Percentiles rank a stretch among this genome's conserved stretches.
Evolutionary conservation across 768 basidiomycete species (phyloP).

Genomic region (Lactarius vividus): DNA sequence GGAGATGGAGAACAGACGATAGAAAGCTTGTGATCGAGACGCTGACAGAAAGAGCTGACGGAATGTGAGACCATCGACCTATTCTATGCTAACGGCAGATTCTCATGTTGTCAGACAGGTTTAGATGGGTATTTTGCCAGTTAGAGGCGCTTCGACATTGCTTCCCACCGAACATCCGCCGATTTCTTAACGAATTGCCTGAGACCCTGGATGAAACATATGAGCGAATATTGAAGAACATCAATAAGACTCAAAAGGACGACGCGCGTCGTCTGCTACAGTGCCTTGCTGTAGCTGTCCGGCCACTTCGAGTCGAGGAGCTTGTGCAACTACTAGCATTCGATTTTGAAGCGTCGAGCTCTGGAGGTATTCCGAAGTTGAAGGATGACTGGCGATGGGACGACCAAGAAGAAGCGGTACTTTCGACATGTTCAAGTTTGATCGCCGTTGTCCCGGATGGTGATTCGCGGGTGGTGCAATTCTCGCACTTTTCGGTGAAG

Average conservation of each 20-base stretch:
- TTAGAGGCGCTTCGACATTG: not conserved
- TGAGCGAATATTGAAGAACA: no score
- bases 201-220: no score
- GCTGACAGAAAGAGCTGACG: no score
- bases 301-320: no score
- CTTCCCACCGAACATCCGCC: not conserved
- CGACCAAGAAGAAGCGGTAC: not conserved
- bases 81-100: not conserved
- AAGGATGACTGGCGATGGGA: no score
- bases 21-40: not conserved
- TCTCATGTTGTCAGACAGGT: not conserved
- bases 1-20: not conserved
- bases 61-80: not conserved
- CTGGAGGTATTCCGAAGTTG: not conserved
- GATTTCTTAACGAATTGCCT: no score
- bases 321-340: not conserved
- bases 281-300: no score
- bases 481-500: not conserved
- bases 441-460: not conserved
- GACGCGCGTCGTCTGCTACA: no score
- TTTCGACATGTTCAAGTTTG: not conserved
- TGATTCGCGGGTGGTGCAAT: not conserved
- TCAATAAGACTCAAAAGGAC: no score
- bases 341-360: not conserved
- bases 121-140: no score